phyloP scores from a whole-genome alignment of 2,329 filamentous ascomycete genomes.

The Cladophialophora immunda region DNA sequence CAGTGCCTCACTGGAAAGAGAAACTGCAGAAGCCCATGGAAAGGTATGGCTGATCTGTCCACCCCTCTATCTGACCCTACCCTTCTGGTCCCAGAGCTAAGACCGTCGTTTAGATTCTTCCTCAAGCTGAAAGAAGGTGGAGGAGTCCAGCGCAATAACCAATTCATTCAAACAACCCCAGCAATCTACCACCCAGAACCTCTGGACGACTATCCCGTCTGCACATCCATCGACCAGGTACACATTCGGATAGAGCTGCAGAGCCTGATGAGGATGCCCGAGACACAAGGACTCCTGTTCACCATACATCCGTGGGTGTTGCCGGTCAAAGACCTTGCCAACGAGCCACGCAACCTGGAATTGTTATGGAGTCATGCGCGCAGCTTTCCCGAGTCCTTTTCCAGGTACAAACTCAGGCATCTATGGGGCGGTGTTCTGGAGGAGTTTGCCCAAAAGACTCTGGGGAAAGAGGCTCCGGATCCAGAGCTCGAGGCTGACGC shows the following conservation, averaged over 20 bases:
- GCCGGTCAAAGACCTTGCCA: background rate
- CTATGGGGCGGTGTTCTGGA: background rate
- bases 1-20: background rate
- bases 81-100: background rate
- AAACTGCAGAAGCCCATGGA: background rate
- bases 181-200: background rate
- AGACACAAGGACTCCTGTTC: background rate
- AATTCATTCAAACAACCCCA: background rate
- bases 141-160: background rate
- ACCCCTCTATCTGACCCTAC: background rate
- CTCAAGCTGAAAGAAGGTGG: background rate
- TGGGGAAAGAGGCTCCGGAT: background rate
- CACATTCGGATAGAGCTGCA: background rate
- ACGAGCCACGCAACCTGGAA: background rate
- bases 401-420: background rate
- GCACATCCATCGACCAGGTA: background rate
- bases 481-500: too few relatives aligned
- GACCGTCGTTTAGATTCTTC: background rate
- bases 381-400: background rate
- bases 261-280: background rate
- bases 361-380: background rate
- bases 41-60: background rate
- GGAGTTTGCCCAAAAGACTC: background rate
- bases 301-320: background rate
- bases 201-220: background rate